Evolutionary conservation across 108 stramenopile genomes (phyloP), one percentile per base, ranked within the genome.

Genomic region (Asterionellopsis glacialis): DNA sequence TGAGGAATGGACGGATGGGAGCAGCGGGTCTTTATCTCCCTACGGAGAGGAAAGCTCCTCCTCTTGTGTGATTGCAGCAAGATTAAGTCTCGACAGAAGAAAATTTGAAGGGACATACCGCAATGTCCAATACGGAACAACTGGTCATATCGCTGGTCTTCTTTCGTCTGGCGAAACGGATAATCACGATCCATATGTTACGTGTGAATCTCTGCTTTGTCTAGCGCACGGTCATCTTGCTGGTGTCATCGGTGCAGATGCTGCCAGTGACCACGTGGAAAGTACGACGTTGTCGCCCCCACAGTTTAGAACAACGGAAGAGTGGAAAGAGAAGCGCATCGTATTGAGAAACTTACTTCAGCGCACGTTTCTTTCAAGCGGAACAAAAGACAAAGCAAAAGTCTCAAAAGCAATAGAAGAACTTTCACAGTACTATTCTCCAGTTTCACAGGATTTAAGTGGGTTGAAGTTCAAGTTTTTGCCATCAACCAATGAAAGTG

Each of bases 41-140:
- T 51, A 52, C n/a, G 38, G 56, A 9, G 76, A 77, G 24, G 76
- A 70, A 18, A 61, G 69, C n/a, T 62, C 77, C 1, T 65, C 77
- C n/a, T 81, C 84, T 11, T 76, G 70, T 59, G 67, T 91, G 11
- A 71, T 91, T 11, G 69, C 67, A 53, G 90, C 78, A 22, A 79
- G 84, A 38, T 54, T 87, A 13, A 73, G 73, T 58, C 59, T 86
- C 22, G 84, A 85, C 69, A 81, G 86, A 9, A 63, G 65, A 22
- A 88, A 74, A 49, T 88, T 92, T 44, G 90, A 92, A 69, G 90
- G 90, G 11, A 51, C 63, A 9, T 88, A 83, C 57, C 59, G 72
- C 15, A 77, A 87, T 57, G 72, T 81, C 14, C 65, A 87, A 51
- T 73, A 76, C 53, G 81, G 81, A 3, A 76, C 81, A 1, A 43